phyloP scores from a whole-genome alignment of 139 green algal genomes.

The Chlorella sp. region DNA sequence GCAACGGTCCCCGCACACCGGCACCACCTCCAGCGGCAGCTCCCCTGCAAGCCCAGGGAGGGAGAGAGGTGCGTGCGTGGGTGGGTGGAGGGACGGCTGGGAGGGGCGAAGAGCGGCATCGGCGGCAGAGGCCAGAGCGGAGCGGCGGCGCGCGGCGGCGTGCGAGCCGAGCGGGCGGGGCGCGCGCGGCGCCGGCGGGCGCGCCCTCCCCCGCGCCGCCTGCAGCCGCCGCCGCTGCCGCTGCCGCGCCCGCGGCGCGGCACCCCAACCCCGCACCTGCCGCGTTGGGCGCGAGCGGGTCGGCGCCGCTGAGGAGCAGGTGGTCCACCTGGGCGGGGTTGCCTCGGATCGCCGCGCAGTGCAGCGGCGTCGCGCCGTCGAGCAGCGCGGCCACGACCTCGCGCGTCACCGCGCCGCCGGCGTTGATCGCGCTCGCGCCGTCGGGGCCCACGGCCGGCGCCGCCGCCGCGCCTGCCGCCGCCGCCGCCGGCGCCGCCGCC shows the following conservation, averaged over 20 bases:
- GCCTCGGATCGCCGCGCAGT: constrained; percentile 75
- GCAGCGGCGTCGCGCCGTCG: constrained; percentile 72
- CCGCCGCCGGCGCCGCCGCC: background rate
- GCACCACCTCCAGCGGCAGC: constrained; percentile 72
- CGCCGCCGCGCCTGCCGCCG: background rate
- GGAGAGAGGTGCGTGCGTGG: background rate
- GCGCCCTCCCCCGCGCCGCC: too few species aligned
- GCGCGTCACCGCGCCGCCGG: background rate
- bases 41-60: constrained; percentile 24
- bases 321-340: constrained; percentile 72
- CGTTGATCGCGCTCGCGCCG: background rate
- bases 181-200: too few species aligned
- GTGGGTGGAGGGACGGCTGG: background rate
- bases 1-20: constrained; percentile 54
- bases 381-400: constrained; percentile 59
- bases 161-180: too few species aligned
- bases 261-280: constrained; percentile 39
- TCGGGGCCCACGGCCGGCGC: background rate
- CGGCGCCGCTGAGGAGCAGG: constrained; percentile 68
- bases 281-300: constrained; percentile 58
- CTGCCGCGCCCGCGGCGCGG: background rate
- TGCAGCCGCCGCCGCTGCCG: too few species aligned
- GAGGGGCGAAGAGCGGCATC: background rate
- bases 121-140: too few species aligned
- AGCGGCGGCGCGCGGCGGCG: too few species aligned